These are phyloP conservation scores for Aspergillus sclerotioniger DNA, from an alignment of 495 filamentous ascomycete species.

Conservation along the genomic window DNA sequence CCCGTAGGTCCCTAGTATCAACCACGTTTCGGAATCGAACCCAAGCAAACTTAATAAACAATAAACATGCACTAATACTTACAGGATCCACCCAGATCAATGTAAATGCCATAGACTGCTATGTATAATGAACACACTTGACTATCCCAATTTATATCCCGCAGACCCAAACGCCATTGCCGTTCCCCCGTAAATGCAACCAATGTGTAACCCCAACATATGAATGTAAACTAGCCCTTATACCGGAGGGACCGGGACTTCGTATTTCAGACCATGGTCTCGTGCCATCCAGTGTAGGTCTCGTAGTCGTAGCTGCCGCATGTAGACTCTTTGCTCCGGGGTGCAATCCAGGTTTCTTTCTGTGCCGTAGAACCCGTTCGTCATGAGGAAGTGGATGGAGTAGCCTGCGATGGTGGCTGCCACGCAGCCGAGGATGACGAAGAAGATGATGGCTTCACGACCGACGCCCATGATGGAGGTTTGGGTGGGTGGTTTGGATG, in stretches of 20 bases:
- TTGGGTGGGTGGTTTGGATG: neutral
- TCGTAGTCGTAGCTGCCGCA: slow-evolving; percentile 23
- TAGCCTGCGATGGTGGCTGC: slow-evolving; percentile 25
- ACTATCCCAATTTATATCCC: too few relatives aligned
- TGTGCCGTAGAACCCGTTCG: slow-evolving; percentile 19
- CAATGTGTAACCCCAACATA: neutral
- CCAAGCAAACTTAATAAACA: too few relatives aligned
- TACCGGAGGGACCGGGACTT: neutral
- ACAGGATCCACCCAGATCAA: too few relatives aligned
- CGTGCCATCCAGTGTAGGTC: slow-evolving; percentile 18
- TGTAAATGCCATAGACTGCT: too few relatives aligned
- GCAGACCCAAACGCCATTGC: too few relatives aligned
- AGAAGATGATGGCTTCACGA: slow-evolving; percentile 19
- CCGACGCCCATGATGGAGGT: slow-evolving; percentile 1
- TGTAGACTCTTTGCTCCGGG: slow-evolving; percentile 24
- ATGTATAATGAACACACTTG: too few relatives aligned
- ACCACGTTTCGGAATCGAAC: too few relatives aligned
- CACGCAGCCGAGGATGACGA: slow-evolving; percentile 24
- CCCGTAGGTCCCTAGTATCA: too few relatives aligned
- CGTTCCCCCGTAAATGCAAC: too few relatives aligned
- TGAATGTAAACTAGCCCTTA: neutral
- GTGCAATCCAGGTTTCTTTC: slow-evolving; percentile 10
- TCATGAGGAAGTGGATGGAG: slow-evolving; percentile 21
- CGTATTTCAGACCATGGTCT: slow-evolving; percentile 1
- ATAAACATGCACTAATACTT: too few relatives aligned